Conservation (phyloP, 2,329 filamentous ascomycete species). For the Aspergillus puulaauensis region DNA sequence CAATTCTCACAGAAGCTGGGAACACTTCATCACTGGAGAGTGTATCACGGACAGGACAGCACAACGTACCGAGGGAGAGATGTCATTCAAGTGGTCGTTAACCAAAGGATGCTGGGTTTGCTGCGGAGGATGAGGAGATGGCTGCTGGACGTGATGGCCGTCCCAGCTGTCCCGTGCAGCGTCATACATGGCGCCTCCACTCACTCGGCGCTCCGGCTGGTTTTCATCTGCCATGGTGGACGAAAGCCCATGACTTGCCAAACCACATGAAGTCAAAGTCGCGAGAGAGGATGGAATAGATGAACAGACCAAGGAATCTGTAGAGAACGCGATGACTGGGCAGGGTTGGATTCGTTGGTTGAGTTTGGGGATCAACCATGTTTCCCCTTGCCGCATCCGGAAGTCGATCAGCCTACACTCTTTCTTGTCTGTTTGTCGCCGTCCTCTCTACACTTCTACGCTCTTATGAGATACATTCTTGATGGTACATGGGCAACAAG, state of each 20-base stretch:
- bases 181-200: conserved; percentile 22
- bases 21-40: not conserved
- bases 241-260: not conserved
- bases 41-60: not conserved
- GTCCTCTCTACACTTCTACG: not conserved
- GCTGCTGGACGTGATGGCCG: conserved; percentile 4
- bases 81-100: not conserved
- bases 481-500: not conserved
- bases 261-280: not conserved
- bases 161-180: conserved; percentile 26
- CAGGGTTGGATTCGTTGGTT: conserved; percentile 17
- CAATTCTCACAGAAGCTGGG: not conserved
- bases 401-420: conserved; percentile 4
- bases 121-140: not conserved
- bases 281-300: not conserved
- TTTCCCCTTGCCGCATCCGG: conserved; percentile 21
- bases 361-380: conserved; percentile 14
- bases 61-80: conserved; percentile 7
- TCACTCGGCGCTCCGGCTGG: conserved; percentile 1
- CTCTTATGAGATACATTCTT: not conserved
- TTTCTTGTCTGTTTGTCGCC: not conserved
- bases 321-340: not conserved
- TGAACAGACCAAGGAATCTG: not conserved
- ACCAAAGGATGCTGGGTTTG: not conserved
- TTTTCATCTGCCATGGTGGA: conserved; percentile 12